Evolutionary conservation across 1,139 yeast species (phyloP), one percentile per base, ranked within the genome.

Genomic region (Debaryomycetaceae sp.): DNA sequence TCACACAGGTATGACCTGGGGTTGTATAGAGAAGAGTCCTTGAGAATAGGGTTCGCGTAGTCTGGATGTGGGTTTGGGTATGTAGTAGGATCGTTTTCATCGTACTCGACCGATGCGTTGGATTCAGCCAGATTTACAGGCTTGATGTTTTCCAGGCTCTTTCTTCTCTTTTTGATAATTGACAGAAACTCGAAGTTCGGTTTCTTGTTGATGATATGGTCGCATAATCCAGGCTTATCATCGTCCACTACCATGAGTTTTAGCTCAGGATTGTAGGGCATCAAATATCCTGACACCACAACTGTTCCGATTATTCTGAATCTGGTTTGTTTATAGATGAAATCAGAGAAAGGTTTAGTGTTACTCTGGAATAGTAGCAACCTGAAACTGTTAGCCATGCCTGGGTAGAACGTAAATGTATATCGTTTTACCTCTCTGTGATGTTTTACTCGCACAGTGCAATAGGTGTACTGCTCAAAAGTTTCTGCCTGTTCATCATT

Each of bases 271-370:
- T 63, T 68, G 48, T 66, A 67, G 24, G 52, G 56, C 39, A 62
- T 49, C 13, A 66, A 55, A 47, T 68, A 62, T 1, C 69, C 67
- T 45, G 60, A 59, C 1, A 64, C 45, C 4, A 70, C 52, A 5
- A 74, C 55, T 1, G 76, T 65, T 2, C 79, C 78, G 23, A 68
- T 46, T 1, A 72, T 56, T 42, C 79, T 56, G 49, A 74, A 74
- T 24, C 76, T 53, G 2, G 77, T 72, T 31, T 52, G 52, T 38
- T 64, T 62, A 49, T 69, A 72, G 31, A 43, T 56, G 51, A 74
- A 74, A 51, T 74, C 79, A 9, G 75, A 60, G 53, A 68, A 70
- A 2, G 78, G 75, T 42, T 65, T 60, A 48, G 56, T 63, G 42
- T 66, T 66, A 54, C 69, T 66, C 53, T 69, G 69, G 46, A 71